These are phyloP conservation scores for Sicyos edulis DNA, from an alignment of 306 rosid genomes.

Conservation along the genomic window DNA sequence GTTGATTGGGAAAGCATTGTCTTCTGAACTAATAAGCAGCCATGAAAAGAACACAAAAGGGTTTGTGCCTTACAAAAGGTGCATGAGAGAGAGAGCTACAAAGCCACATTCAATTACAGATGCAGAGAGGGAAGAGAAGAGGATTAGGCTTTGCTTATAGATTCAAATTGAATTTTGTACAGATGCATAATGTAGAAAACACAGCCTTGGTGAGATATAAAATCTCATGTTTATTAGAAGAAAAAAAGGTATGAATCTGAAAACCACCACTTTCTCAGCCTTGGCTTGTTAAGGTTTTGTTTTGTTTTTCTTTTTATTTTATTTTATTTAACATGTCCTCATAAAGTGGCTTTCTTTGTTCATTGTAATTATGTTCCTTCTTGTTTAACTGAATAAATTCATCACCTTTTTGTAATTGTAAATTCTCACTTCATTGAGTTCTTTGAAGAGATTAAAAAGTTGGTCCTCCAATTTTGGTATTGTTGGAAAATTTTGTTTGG, in stretches of 20 bases:
- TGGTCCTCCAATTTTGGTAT: not conserved
- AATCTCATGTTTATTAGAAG: not conserved
- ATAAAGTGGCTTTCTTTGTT: not conserved
- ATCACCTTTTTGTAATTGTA: slow-evolving; percentile 26
- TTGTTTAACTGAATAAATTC: slow-evolving; percentile 12
- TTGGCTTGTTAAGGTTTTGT: not conserved
- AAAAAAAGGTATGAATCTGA: not conserved
- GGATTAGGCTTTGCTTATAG: slow-evolving; percentile 49
- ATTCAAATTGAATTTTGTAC: slow-evolving; percentile 15
- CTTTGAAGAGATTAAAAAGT: not conserved
- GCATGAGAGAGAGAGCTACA: slow-evolving; percentile 37
- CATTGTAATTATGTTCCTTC: not conserved
- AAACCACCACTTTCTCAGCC: not conserved
- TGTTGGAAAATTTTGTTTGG: not conserved
- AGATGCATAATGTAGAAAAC: not conserved
- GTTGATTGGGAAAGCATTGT: slow-evolving; percentile 30
- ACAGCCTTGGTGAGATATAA: not conserved
- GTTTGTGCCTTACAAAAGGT: slow-evolving; percentile 72
- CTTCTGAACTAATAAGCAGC: slow-evolving; percentile 28
- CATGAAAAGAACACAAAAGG: slow-evolving; percentile 35
- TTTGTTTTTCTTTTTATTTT: not conserved
- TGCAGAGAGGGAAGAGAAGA: slow-evolving; percentile 42
- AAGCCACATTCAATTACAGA: slow-evolving; percentile 19
- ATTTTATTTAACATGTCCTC: not conserved
- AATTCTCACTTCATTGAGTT: slow-evolving; percentile 10